A percentile compares a stretch with the other conserved stretches of the same genome.
These are phyloP conservation scores for Saraca asoca DNA, from an alignment of 331 rosid species.

Conservation along the genomic window DNA sequence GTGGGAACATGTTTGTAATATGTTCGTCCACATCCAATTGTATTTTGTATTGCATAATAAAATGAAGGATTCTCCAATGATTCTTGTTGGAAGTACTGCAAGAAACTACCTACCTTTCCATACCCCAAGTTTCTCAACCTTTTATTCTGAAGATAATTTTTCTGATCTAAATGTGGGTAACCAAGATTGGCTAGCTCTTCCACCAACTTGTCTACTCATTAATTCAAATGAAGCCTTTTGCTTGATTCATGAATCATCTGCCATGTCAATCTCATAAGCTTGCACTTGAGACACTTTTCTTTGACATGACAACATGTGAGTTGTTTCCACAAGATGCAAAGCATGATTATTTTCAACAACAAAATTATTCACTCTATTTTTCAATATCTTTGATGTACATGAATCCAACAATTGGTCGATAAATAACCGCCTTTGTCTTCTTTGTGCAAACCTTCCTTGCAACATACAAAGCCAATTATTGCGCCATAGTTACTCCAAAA, in stretches of 20 bases:
- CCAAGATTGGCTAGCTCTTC: not conserved
- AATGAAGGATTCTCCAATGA: no score
- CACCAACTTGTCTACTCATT: not conserved
- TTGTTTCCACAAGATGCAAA: no score
- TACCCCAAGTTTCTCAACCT: no score
- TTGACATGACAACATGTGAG: no score
- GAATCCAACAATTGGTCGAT: not conserved
- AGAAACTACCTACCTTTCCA: no score
- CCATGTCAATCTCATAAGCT: slow-evolving; percentile 5
- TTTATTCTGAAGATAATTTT: no score
- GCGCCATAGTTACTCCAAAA: not conserved
- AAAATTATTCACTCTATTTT: not conserved
- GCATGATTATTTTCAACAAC: not conserved
- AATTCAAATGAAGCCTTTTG: not conserved
- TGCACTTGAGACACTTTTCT: no score
- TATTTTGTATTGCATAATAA: no score
- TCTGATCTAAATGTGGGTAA: no score
- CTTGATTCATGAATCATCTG: not conserved
- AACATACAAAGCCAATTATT: not conserved
- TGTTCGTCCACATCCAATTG: no score
- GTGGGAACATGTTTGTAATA: no score
- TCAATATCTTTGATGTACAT: not conserved
- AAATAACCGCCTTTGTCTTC: not conserved
- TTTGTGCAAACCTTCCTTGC: not conserved
- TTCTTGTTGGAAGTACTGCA: no score